These are phyloP conservation scores for Sporormia fimetaria DNA, from an alignment of 495 filamentous ascomycete genomes.

Conservation along the genomic window DNA sequence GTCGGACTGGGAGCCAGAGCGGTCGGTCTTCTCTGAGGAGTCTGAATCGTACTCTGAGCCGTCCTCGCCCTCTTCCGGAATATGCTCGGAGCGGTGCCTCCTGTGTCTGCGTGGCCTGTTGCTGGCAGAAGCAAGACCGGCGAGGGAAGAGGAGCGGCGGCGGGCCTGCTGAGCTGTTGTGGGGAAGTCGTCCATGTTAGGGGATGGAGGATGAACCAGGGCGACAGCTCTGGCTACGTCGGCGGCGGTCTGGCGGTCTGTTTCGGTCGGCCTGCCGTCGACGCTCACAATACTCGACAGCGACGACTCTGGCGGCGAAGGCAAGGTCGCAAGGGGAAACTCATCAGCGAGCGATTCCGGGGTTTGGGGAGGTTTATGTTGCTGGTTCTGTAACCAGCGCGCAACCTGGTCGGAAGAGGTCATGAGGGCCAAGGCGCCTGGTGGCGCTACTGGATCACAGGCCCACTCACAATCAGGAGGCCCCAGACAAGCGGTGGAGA, in stretches of 20 bases:
- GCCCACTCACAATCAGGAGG: too few species aligned
- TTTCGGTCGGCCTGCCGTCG: slow-evolving; percentile 7
- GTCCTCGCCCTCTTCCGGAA: slow-evolving; percentile 18
- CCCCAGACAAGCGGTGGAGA: too few species aligned
- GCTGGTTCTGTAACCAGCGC: slow-evolving; percentile 15
- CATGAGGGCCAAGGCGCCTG: too few species aligned
- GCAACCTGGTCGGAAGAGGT: slow-evolving; percentile 6
- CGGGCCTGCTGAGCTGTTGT: slow-evolving; percentile 10
- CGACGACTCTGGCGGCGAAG: slow-evolving; percentile 20
- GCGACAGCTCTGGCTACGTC: slow-evolving; percentile 7
- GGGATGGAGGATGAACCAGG: slow-evolving; percentile 18
- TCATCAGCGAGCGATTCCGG: slow-evolving; percentile 23
- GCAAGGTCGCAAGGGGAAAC: slow-evolving; percentile 22
- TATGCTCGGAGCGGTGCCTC: slow-evolving; percentile 10
- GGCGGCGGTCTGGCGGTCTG: slow-evolving; percentile 1
- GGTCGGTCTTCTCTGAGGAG: slow-evolving; percentile 21
- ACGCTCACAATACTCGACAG: slow-evolving; percentile 3
- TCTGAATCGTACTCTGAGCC: slow-evolving; percentile 15
- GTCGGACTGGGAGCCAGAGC: slow-evolving; percentile 44
- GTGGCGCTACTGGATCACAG: too few species aligned
- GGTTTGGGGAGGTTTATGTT: slow-evolving; percentile 1
- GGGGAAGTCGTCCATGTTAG: slow-evolving; percentile 20
- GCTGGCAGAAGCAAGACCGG: slow-evolving; percentile 6
- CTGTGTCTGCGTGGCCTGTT: slow-evolving; percentile 7
- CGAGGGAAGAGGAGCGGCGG: slow-evolving; percentile 21